These are phyloP conservation scores for Fibroporia radiculosa DNA, from an alignment of 768 basidiomycete species.

Conservation along the genomic window DNA sequence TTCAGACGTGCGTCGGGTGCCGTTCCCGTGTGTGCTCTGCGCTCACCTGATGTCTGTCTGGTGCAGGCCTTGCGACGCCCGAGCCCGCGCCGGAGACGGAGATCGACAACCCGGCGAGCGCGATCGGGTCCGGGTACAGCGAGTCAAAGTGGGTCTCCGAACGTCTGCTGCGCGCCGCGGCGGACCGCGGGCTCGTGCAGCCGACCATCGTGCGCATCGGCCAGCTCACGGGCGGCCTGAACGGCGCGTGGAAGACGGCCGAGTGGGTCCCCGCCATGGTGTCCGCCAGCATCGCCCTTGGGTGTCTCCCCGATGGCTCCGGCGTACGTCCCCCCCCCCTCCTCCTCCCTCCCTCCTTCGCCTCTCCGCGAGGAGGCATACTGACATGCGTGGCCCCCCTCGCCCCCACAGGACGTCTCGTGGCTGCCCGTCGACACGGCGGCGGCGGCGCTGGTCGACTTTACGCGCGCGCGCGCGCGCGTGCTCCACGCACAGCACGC, in stretches of 20 bases:
- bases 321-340: background rate
- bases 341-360: no score
- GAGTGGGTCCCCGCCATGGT: slow-evolving; percentile 40
- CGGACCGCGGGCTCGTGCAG: slow-evolving; percentile 21
- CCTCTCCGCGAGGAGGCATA: no score
- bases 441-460: slow-evolving; percentile 25
- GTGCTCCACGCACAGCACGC: no score
- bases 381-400: background rate
- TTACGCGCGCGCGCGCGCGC: no score
- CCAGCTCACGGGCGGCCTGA: slow-evolving; percentile 32
- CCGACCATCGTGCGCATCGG: slow-evolving; percentile 31
- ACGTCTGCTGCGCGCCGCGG: slow-evolving; percentile 22
- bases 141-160: slow-evolving; percentile 35
- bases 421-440: slow-evolving; percentile 39
- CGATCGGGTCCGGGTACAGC: slow-evolving; percentile 24
- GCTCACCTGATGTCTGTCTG: background rate
- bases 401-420: slow-evolving; percentile 25
- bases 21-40: background rate
- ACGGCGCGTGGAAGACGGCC: slow-evolving; percentile 33
- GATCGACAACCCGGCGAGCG: background rate
- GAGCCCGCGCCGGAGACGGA: background rate
- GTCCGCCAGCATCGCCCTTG: slow-evolving; percentile 5
- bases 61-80: background rate
- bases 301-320: background rate
- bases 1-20: no score